Evolutionary conservation across 805 yeast species (phyloP), one percentile per base, ranked within the genome.

Genomic region (Lipomyces mesembrius): DNA sequence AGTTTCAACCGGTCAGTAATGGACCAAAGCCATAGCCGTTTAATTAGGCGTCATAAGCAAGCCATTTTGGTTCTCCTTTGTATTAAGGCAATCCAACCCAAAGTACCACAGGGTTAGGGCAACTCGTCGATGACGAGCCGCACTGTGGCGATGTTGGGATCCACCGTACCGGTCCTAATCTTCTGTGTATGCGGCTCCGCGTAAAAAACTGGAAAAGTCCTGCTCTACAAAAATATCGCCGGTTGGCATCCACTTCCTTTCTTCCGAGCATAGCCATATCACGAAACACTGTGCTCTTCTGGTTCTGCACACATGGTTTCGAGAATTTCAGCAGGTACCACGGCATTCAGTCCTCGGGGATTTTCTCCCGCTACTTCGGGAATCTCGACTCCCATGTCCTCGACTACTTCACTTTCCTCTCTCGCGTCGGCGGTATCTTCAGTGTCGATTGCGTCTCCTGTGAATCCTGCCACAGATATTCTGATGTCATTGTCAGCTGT

Each of bases 401-500:
- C 74, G 20, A 70, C 78, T 1, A 80, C 91, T 12, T 88, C 93
- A 5, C 81, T 92, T 67, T 85, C 86, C 72, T 84, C 88, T 51
- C 65, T 69, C 37, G 63, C 64, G n/a, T 55, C 65, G 34, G 64
- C 54, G 46, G 37, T 66, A n/a, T 90, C 95, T 2, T 82, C 92
- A 76, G 84, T 83, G 37, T 57, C 66, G 37, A 29, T 67, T 62
- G 88, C 88, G 70, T 79, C 91, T 62, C 84, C 83, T 22, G 74
- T 86, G 53, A 80, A 90, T 9, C 97, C 97, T 27, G 81, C 92
- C 66, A 83, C 89, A 37, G 87, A 84, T 29, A 76, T 83, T 64
- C 79, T 93, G 71, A 78, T 77, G 34, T 80, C 80, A 34, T 80
- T 91, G 60, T 85, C 85, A 67, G 74, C 75, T 46, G 86, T 88